A percentile compares a stretch with the other conserved stretches of the same genome.
phyloP scores from a whole-genome alignment of 305 asterid genomes.

The Fraxinus paxiana region DNA sequence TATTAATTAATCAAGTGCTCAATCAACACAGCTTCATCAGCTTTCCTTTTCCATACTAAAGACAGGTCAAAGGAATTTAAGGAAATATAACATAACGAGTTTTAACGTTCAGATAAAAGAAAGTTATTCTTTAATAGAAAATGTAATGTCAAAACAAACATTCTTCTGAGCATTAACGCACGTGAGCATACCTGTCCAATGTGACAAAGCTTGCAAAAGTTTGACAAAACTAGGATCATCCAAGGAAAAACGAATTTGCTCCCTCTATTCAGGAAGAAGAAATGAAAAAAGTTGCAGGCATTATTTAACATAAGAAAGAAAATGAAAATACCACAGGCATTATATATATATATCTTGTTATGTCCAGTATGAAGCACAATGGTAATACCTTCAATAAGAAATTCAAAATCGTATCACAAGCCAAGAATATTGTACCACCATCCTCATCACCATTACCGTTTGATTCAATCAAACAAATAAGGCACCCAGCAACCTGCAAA shows the following conservation, averaged over 20 bases:
- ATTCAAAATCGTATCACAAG: conserved; percentile 87
- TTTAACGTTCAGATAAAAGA: not conserved
- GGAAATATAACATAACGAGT: conserved; percentile 1
- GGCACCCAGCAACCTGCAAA: conserved; percentile 59
- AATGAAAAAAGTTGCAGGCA: not conserved
- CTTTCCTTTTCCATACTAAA: conserved; percentile 3
- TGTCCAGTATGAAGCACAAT: conserved; percentile 12
- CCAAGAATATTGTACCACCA: conserved; percentile 54
- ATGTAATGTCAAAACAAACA: not conserved
- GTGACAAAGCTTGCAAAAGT: conserved; percentile 59
- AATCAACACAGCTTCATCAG: not conserved
- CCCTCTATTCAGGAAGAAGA: conserved; percentile 37
- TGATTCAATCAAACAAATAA: conserved; percentile 46
- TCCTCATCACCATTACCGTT: conserved; percentile 36
- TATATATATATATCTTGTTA: conserved; percentile 4
- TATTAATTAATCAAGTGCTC: not conserved
- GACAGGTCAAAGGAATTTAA: not conserved
- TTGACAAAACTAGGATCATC: conserved; percentile 45
- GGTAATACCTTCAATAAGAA: conserved; percentile 58
- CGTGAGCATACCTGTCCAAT: conserved; percentile 54
- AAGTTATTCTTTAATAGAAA: not conserved
- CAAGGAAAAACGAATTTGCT: conserved; percentile 30
- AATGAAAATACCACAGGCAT: conserved; percentile 15
- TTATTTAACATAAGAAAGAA: not conserved
- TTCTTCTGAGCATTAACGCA: conserved; percentile 20